Conservation (phyloP, 2,329 filamentous ascomycete genomes). For the Verticillium nubilum region DNA sequence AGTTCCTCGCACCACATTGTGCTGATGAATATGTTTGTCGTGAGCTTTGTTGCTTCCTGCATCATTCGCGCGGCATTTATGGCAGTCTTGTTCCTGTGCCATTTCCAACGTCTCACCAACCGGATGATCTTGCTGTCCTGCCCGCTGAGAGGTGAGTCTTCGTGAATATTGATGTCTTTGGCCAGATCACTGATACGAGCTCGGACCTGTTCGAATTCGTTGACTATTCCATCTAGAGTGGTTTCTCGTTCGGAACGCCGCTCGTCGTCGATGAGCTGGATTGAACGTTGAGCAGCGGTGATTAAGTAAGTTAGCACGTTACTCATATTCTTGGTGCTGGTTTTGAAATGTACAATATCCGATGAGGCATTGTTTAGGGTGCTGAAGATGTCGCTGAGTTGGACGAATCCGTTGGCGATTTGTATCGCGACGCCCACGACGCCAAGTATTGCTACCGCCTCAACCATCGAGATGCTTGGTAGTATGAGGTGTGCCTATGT, state of each 20-base stretch:
- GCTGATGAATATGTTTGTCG: not conserved
- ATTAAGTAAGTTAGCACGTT: not conserved
- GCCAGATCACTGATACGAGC: not conserved
- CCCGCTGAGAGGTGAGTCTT: not conserved
- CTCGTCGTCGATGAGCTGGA: not conserved
- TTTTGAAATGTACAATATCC: not conserved
- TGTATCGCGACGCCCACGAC: not conserved
- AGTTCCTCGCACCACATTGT: not conserved
- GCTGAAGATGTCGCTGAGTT: not conserved
- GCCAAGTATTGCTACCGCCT: not conserved
- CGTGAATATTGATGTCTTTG: not conserved
- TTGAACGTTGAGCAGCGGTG: not conserved
- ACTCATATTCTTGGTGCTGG: not conserved
- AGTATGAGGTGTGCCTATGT: too few relatives aligned
- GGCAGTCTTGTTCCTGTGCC: not conserved
- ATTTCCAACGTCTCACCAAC: not conserved
- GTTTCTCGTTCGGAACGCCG: not conserved
- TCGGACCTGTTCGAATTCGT: not conserved
- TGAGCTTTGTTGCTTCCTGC: not conserved
- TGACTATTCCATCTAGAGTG: not conserved
- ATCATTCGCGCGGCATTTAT: not conserved
- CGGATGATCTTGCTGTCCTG: not conserved
- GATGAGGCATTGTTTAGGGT: not conserved
- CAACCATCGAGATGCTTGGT: not conserved
- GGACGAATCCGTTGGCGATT: not conserved